Base-by-base conservation (phyloP, 164 flowering plant species). In the Vitis amurensis region DNA sequence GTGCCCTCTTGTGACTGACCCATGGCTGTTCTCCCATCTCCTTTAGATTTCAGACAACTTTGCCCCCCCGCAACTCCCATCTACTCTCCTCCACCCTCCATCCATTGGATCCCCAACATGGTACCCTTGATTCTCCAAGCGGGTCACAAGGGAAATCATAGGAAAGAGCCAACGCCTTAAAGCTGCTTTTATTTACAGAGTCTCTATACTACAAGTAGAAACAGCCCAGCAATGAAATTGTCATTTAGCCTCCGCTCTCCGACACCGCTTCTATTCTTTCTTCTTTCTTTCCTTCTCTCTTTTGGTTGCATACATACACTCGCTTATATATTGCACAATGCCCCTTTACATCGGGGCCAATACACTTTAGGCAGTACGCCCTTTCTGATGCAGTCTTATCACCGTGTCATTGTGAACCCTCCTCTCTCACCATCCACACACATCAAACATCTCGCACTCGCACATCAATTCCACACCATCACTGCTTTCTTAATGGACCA, bases 191-290 rank as follows among this genome's bases (percentile, higher is more conserved):
- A 68, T 10, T 3, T 44, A 10, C 57, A 61, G 11, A 30, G 37
- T 14, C 37, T 50, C 16, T 5, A 9, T 19, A 63, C 19, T 44
- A 70, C 70, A 74, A 74, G n/a, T 47, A 29, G 63, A 55, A 75
- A 67, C 67, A 37, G 58, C 14, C 13, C 8, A 29, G 11, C 50
- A 52, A 37, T 1, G 29, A 65, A 47, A 13, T 30, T 76, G 75
- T 72, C 72, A 72, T 63, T 55, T 71, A 71, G 79, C 72, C 73
- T 50, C 44, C 8, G 62, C 50, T 63, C 47, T 63, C 79, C 69
- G 75, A 76, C 75, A 76, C 8, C 52, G 2, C 44, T 57, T 61
- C 50, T 67, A 44, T 71, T 67, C 55, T 74, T 59, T 63, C 27
- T 1, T 23, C 44, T 4, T 6, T 37, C 44, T 37, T 37, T 37